Evolutionary conservation across 306 rosid species (phyloP), one percentile per base, ranked within the genome.

Genomic region (Vigna unguiculata): DNA sequence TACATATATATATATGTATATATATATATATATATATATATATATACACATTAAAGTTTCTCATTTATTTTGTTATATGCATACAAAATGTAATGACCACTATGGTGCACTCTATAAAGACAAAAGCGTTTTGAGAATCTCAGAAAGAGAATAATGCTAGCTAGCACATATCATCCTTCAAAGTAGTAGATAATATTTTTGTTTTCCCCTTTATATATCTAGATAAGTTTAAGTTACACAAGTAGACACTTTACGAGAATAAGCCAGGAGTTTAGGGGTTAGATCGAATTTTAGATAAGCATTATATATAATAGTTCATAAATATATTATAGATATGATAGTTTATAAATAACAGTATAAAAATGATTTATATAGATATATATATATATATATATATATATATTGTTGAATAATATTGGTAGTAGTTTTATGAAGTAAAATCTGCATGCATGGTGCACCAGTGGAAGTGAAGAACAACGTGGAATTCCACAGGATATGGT

Each of bases 381-480:
- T n/a, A n/a, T n/a, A 36, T 36, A 9, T 40, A n/a, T 36, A 36
- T 7, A 36, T 36, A 36, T 6, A 36, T 36, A 7, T 36, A 36
- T 36, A 9, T 40, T 8, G 2, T 40, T 40, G 4, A 49, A 49
- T 49, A 10, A 10, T 21, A 16, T 54, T 21, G n/a, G 2, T 53
- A 21, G 8, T 9, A 9, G 1, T 19, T 49, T 16, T 49, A 6
- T 17, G 7, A 55, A 55, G 5, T 3, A 55, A 57, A 11, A 1
- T 25, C 9, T 24, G 41, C 66, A 28, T 60, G 66, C 66, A 30
- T 30, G 45, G 7, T n/a, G 68, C 66, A 60, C 43, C 43, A 30
- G 13, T 60, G 21, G 2, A 30, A 60, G 66, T 59, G 41, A 57
- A 25, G 6, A 59, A 5, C n/a, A 59, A 25, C 2, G 21, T 60